These are phyloP conservation scores for Royoungia palumana DNA, from an alignment of 768 basidiomycete genomes.

Conservation along the genomic window DNA sequence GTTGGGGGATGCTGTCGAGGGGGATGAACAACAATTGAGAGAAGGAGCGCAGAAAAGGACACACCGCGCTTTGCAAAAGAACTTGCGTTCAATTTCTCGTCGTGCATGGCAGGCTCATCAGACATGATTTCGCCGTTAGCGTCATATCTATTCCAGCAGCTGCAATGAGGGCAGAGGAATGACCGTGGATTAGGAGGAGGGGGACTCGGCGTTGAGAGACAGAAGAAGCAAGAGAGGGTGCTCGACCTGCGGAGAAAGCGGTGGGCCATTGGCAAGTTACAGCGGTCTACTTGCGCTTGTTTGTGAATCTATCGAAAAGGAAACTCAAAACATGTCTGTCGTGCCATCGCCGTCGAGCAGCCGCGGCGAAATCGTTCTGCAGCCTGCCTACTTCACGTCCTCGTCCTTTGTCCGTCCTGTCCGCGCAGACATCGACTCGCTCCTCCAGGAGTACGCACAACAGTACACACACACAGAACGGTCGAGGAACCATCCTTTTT, in stretches of 20 bases:
- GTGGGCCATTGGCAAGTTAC: constrained; percentile 14
- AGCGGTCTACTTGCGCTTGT: constrained; percentile 5
- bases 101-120: constrained; percentile 86
- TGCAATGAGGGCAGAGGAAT: constrained; percentile 65
- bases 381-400: constrained; percentile 77
- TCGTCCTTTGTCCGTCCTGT: constrained; percentile 65
- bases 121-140: constrained; percentile 72
- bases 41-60: constrained; percentile 11
- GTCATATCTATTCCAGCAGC: constrained; percentile 74
- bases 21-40: not conserved
- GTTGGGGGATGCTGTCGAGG: constrained; percentile 55
- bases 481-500: constrained; percentile 48
- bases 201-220: constrained; percentile 45
- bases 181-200: constrained; percentile 47
- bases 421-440: constrained; percentile 56
- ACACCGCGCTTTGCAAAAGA: constrained; percentile 75
- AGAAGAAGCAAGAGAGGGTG: constrained; percentile 66
- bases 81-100: constrained; percentile 62
- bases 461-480: constrained; percentile 35
- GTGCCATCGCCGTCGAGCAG: constrained; percentile 53
- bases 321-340: constrained; percentile 35
- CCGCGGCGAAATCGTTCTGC: constrained; percentile 62
- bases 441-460: constrained; percentile 54
- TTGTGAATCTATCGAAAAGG: constrained; percentile 21
- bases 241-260: constrained; percentile 52